phyloP scores from a whole-genome alignment of 768 basidiomycete genomes.

The Leucocoprinus birnbaumii region DNA sequence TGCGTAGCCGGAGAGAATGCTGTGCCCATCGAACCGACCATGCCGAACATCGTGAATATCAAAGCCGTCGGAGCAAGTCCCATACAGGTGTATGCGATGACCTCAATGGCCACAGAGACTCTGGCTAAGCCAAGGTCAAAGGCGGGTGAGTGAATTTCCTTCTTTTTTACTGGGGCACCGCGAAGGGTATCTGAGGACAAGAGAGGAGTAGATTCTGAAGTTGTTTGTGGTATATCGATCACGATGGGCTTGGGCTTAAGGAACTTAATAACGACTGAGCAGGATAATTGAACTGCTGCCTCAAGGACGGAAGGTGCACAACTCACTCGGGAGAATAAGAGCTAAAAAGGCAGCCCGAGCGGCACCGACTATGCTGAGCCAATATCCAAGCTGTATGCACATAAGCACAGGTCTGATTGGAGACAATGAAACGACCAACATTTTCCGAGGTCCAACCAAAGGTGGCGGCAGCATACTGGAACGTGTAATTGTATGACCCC shows the following conservation, averaged over 20 bases:
- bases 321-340: slow-evolving; percentile 58
- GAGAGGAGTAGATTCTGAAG: slow-evolving; percentile 28
- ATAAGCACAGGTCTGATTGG: not conserved
- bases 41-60: slow-evolving; percentile 48
- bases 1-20: slow-evolving; percentile 69
- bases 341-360: slow-evolving; percentile 54
- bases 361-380: slow-evolving; percentile 51
- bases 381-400: slow-evolving; percentile 66
- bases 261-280: slow-evolving; percentile 50
- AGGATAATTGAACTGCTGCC: not conserved
- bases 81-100: slow-evolving; percentile 48
- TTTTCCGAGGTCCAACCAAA: slow-evolving; percentile 70
- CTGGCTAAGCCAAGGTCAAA: slow-evolving; percentile 76
- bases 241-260: slow-evolving; percentile 41
- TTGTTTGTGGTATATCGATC: slow-evolving; percentile 17
- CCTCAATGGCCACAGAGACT: slow-evolving; percentile 55
- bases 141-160: slow-evolving; percentile 36
- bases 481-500: slow-evolving; percentile 56
- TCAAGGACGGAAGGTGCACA: not conserved
- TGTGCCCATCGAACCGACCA: slow-evolving; percentile 53
- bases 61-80: slow-evolving; percentile 40
- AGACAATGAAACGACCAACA: slow-evolving; percentile 32
- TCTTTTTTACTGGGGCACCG: slow-evolving; percentile 16
- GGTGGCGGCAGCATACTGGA: slow-evolving; percentile 60
- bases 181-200: slow-evolving; percentile 15